phyloP scores from a whole-genome alignment of 2,329 filamentous ascomycete genomes.

The Diaporthe ampelina region DNA sequence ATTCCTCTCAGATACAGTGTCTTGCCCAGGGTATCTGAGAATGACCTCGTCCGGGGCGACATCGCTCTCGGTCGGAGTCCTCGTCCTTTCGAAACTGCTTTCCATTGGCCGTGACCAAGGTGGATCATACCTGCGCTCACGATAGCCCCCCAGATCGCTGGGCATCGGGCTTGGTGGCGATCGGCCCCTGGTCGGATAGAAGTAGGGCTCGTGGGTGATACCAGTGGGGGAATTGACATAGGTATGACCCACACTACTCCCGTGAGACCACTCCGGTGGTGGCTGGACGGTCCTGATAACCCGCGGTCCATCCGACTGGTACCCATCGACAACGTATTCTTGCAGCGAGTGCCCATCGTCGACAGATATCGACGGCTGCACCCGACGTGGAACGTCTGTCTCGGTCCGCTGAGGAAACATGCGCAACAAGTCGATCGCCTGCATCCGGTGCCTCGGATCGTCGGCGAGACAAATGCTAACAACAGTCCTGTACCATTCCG shows the following conservation, averaged over 20 bases:
- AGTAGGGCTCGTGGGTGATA: constrained; percentile 57
- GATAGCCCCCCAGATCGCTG: constrained; percentile 58
- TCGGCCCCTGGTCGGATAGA: constrained; percentile 64
- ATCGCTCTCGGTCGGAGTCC: constrained; percentile 54
- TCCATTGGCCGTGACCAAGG: constrained; percentile 42
- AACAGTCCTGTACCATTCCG: constrained; percentile 82
- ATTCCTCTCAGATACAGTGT: neutral
- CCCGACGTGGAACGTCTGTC: constrained; percentile 45
- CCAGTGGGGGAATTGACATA: constrained; percentile 53
- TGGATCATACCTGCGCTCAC: constrained; percentile 50
- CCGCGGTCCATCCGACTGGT: constrained; percentile 51
- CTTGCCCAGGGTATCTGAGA: neutral
- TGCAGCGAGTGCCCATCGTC: constrained; percentile 57
- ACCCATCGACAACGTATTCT: constrained; percentile 56
- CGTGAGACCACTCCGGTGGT: constrained; percentile 60
- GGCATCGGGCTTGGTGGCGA: constrained; percentile 67
- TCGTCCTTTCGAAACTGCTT: constrained; percentile 44
- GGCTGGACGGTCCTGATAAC: constrained; percentile 58
- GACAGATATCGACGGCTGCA: constrained; percentile 54
- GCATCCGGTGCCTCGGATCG: constrained; percentile 78
- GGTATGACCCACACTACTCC: constrained; percentile 50
- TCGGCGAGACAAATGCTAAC: constrained; percentile 83
- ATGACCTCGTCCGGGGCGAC: constrained; percentile 51
- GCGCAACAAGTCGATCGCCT: constrained; percentile 79
- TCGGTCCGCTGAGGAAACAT: constrained; percentile 70